Evolutionary conservation across 1,284 basidiomycete species (phyloP).

Genomic region (Pseudozyma thailandica): DNA sequence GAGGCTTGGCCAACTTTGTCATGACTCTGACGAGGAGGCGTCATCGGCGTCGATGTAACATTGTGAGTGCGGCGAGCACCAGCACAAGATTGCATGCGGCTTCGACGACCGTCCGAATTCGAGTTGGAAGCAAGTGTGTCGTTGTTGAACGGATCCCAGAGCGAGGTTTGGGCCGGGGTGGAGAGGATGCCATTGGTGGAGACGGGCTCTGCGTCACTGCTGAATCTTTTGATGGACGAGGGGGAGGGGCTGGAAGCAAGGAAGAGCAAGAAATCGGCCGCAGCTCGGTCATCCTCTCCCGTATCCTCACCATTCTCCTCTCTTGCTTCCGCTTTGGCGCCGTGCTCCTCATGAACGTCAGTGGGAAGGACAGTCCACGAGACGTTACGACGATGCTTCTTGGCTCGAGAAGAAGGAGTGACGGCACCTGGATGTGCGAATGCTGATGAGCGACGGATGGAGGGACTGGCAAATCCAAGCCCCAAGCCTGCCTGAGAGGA

Average conservation of each 20-base stretch:
- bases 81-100: constrained; percentile 6
- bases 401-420: neutral
- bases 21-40: constrained; percentile 21
- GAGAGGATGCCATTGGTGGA: constrained; percentile 15
- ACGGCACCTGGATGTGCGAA: constrained; percentile 7
- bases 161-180: constrained; percentile 34
- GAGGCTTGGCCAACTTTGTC: constrained; percentile 1
- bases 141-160: constrained; percentile 42
- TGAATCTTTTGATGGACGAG: constrained; percentile 28
- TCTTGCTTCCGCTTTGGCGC: neutral
- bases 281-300: constrained; percentile 20
- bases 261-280: constrained; percentile 43
- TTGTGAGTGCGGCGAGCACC: constrained; percentile 5
- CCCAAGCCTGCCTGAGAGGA: constrained; percentile 13
- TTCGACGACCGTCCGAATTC: constrained; percentile 11
- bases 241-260: constrained; percentile 38
- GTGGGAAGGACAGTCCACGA: constrained; percentile 21
- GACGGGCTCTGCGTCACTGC: constrained; percentile 8
- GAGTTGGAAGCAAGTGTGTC: constrained; percentile 5
- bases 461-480: constrained; percentile 20
- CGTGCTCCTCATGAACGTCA: constrained; percentile 1
- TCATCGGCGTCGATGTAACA: constrained; percentile 7
- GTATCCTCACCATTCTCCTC: constrained; percentile 7
- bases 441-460: constrained; percentile 6
- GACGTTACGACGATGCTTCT: constrained; percentile 35